Conservation (phyloP, 1,139 yeast species). For the Diutina neorugosa region DNA sequence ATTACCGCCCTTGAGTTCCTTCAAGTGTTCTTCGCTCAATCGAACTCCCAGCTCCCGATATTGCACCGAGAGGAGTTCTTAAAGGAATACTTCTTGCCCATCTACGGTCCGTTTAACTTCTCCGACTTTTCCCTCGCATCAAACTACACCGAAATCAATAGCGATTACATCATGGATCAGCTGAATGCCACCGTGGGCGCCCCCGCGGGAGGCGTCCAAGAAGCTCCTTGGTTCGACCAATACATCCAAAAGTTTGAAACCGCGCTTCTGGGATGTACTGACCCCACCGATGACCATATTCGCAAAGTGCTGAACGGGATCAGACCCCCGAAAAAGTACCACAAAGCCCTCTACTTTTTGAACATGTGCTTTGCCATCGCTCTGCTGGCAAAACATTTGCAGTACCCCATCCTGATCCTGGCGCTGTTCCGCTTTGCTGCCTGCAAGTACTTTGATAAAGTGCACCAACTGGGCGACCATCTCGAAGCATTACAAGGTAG, state of each 20-base stretch:
- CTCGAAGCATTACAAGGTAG: constrained; percentile 67
- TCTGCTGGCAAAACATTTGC: constrained; percentile 60
- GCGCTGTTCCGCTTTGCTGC: constrained; percentile 71
- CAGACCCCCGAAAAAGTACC: constrained; percentile 32
- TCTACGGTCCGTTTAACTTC: constrained; percentile 57
- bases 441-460: constrained; percentile 43
- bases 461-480: constrained; percentile 46
- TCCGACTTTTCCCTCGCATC: constrained; percentile 40
- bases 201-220: constrained; percentile 4
- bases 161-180: constrained; percentile 7
- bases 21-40: constrained; percentile 61
- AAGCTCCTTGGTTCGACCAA: constrained; percentile 35
- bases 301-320: background rate
- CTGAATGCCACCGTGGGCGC: constrained; percentile 6
- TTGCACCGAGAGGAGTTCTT: constrained; percentile 72
- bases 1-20: constrained; percentile 55
- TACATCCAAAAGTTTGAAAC: constrained; percentile 19
- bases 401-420: constrained; percentile 54
- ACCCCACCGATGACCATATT: constrained; percentile 1
- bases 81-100: constrained; percentile 53
- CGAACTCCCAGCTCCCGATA: constrained; percentile 73
- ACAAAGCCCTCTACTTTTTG: constrained; percentile 43
- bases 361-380: constrained; percentile 75
- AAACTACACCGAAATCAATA: constrained; percentile 40
- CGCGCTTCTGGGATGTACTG: background rate